Evolutionary conservation across 2,329 filamentous ascomycete genomes (phyloP).

Genomic region (Alternaria sp.): DNA sequence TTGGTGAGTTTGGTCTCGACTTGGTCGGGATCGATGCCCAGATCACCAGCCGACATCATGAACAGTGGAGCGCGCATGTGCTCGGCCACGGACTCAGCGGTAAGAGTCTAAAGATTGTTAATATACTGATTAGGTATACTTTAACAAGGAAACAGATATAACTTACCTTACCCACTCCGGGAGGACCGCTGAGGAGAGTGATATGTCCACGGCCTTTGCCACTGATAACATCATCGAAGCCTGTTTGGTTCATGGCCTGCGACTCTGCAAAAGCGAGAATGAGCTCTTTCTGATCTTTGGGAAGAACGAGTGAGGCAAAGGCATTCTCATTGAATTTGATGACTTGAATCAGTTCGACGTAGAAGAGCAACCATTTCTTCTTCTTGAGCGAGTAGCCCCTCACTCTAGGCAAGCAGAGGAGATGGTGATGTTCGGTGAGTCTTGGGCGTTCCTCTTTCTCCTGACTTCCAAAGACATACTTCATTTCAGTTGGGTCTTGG

Average conservation of each 20-base stretch:
- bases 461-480: conserved; percentile 30
- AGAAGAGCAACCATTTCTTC: conserved; percentile 89
- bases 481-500: conserved; percentile 18
- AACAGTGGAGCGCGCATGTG: conserved; percentile 83
- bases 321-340: conserved; percentile 85
- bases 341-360: conserved; percentile 77
- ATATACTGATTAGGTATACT: neutral
- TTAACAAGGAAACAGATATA: neutral
- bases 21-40: conserved; percentile 55
- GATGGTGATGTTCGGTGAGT: conserved; percentile 81
- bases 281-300: conserved; percentile 67
- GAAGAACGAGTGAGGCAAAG: conserved; percentile 81
- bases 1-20: conserved; percentile 58
- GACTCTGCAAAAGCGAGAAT: conserved; percentile 83
- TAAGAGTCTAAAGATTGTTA: conserved; percentile 65
- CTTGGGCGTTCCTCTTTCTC: conserved; percentile 53
- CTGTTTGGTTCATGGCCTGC: conserved; percentile 78
- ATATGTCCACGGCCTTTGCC: conserved; percentile 89
- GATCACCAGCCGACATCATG: conserved; percentile 77
- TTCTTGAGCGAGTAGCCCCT: conserved; percentile 86
- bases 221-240: conserved; percentile 73
- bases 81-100: conserved; percentile 85
- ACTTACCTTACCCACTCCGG: conserved; percentile 76
- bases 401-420: conserved; percentile 82
- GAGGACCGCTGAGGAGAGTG: conserved; percentile 80